These are phyloP conservation scores for Eucommia ulmoides DNA, from an alignment of 257 asterid genomes.

Conservation along the genomic window DNA sequence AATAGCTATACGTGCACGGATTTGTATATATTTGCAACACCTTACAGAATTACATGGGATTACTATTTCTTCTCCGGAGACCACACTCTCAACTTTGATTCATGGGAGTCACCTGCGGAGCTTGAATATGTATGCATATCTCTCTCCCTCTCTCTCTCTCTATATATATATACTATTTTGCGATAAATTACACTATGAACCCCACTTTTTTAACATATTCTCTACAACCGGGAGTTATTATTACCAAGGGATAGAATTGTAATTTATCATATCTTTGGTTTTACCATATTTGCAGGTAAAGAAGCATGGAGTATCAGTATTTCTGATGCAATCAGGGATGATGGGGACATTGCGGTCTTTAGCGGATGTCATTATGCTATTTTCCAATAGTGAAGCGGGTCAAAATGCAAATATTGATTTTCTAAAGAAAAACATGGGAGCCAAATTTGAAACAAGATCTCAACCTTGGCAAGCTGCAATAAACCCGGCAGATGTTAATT, in stretches of 20 bases:
- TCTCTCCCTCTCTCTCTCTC: too few relatives aligned
- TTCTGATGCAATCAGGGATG: constrained; percentile 84
- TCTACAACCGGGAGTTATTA: background rate
- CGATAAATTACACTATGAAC: too few relatives aligned
- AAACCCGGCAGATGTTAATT: constrained; percentile 51
- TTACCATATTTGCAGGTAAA: constrained; percentile 31
- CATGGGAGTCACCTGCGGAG: constrained; percentile 77
- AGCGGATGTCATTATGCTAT: constrained; percentile 80
- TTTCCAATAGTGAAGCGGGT: constrained; percentile 69
- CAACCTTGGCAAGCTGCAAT: constrained; percentile 74
- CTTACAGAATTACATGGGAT: constrained; percentile 82
- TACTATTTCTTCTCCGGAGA: constrained; percentile 65
- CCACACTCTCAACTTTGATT: constrained; percentile 62
- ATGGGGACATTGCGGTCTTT: constrained; percentile 64
- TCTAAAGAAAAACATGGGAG: constrained; percentile 78
- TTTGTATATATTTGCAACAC: constrained; percentile 77
- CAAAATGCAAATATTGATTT: constrained; percentile 65
- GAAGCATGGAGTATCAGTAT: constrained; percentile 56
- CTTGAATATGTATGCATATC: constrained; percentile 36
- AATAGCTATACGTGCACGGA: constrained; percentile 94
- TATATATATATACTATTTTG: too few relatives aligned
- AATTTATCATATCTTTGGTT: background rate
- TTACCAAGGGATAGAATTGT: background rate
- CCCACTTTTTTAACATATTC: too few relatives aligned
- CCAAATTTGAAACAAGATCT: constrained; percentile 66